Evolutionary conservation across 371 early-diverging fungal species (phyloP).

Genomic region (Furculomyces boomerangus): DNA sequence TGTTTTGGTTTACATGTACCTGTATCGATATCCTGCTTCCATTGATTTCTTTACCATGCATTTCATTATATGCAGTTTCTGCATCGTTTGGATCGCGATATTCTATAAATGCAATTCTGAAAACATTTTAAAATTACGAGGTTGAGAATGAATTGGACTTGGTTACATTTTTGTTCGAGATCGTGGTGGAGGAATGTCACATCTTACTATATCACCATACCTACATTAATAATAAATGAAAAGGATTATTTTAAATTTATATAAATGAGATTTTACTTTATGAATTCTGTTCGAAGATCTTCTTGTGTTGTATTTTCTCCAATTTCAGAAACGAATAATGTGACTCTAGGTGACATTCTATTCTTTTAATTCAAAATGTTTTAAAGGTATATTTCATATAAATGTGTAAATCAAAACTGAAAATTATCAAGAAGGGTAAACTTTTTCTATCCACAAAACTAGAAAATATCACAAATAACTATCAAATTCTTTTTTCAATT

Average conservation of each 20-base stretch:
- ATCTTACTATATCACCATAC: constrained; percentile 42
- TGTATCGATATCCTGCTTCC: constrained; percentile 61
- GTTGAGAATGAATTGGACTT: constrained; percentile 3
- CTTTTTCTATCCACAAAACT: not conserved
- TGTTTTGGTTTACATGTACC: constrained; percentile 2
- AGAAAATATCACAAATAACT: not conserved
- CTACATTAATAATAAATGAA: constrained; percentile 10
- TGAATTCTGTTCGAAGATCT: constrained; percentile 45
- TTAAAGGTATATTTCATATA: not conserved
- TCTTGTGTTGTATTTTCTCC: constrained; percentile 29
- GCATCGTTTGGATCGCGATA: constrained; percentile 77
- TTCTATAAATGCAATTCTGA: constrained; percentile 70
- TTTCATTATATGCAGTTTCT: constrained; percentile 69
- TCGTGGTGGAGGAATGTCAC: constrained; percentile 41
- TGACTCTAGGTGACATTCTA: constrained; percentile 19
- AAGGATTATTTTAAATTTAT: not conserved
- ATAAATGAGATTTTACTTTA: constrained; percentile 23
- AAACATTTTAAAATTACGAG: no score
- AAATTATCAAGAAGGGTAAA: not conserved
- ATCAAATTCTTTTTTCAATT: not conserved
- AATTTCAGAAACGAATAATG: constrained; percentile 38
- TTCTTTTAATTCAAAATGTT: not conserved
- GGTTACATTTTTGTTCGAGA: constrained; percentile 17
- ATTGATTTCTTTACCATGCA: constrained; percentile 67
- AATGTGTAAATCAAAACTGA: no score